A percentile compares a stretch with the other conserved stretches of the same genome.
phyloP scores from a whole-genome alignment of 352 stramenopile genomes.

The Globisporangium mamillatum region DNA sequence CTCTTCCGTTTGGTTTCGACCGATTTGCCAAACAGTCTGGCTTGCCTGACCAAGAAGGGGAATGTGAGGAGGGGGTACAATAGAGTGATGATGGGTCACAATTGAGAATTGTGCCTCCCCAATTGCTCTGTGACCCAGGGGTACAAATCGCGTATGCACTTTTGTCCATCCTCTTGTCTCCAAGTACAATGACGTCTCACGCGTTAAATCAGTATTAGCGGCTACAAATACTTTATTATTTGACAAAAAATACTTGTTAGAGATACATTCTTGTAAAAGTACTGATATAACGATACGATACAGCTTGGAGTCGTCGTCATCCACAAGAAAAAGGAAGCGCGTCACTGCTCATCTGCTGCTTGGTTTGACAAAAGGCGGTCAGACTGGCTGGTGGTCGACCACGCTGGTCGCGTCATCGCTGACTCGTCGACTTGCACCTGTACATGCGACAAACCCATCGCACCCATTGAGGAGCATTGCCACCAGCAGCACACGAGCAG shows the following conservation, averaged over 20 bases:
- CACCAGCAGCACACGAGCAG: neutral
- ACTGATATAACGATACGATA: neutral
- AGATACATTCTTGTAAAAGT: too few relatives aligned
- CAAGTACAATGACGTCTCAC: constrained; percentile 8
- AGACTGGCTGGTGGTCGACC: neutral
- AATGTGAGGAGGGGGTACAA: neutral
- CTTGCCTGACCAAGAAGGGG: too few relatives aligned
- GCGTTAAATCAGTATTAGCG: neutral
- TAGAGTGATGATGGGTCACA: neutral
- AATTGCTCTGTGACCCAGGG: neutral
- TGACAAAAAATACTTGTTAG: too few relatives aligned
- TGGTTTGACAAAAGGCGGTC: neutral
- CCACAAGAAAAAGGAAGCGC: constrained; percentile 8
- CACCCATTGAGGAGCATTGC: neutral
- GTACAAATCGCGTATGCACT: neutral
- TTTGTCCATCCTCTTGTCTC: neutral
- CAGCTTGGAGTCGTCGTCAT: neutral
- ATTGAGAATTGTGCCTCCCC: neutral
- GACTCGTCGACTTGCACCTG: neutral
- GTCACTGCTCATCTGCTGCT: neutral
- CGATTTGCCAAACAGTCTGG: constrained; percentile 4
- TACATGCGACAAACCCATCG: neutral
- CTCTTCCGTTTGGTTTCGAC: neutral
- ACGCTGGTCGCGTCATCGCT: constrained; percentile 4
- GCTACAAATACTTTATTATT: too few relatives aligned